Evolutionary conservation across 1,284 basidiomycete species (phyloP).

Genomic region (Rhodotorula glutinis): DNA sequence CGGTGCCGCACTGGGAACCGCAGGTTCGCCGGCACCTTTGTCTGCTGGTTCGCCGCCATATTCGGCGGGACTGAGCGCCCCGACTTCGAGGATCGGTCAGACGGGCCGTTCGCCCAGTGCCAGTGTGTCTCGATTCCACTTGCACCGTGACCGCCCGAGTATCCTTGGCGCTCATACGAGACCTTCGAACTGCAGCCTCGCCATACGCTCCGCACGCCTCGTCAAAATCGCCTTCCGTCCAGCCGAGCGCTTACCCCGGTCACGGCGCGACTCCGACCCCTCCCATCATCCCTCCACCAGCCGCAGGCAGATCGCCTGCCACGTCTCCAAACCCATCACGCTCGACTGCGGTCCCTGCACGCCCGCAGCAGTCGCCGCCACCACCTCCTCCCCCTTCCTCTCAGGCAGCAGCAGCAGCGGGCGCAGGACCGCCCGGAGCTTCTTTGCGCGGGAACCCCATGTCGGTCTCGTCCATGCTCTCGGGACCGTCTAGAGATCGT

Average conservation of each 20-base stretch:
- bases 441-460: slow-evolving; percentile 28
- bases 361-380: background rate
- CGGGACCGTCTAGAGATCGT: slow-evolving; percentile 21
- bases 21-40: background rate
- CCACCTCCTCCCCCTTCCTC: background rate
- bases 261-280: slow-evolving; percentile 3
- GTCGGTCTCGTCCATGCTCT: slow-evolving; percentile 39
- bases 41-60: background rate
- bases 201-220: background rate
- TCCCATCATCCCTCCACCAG: background rate
- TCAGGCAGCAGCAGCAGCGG: background rate
- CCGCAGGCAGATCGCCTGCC: background rate
- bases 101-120: background rate
- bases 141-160: no score
- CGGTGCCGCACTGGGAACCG: background rate
- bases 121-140: background rate
- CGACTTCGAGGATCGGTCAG: no score
- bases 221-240: background rate
- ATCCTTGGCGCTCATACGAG: no score
- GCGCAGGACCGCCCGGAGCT: background rate
- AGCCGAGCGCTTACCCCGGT: background rate
- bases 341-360: background rate
- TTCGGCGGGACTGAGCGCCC: background rate
- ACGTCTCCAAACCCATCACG: background rate
- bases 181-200: background rate